phyloP scores from a whole-genome alignment of 139 green algal genomes.

The Tetradesmus lagerheimii region DNA sequence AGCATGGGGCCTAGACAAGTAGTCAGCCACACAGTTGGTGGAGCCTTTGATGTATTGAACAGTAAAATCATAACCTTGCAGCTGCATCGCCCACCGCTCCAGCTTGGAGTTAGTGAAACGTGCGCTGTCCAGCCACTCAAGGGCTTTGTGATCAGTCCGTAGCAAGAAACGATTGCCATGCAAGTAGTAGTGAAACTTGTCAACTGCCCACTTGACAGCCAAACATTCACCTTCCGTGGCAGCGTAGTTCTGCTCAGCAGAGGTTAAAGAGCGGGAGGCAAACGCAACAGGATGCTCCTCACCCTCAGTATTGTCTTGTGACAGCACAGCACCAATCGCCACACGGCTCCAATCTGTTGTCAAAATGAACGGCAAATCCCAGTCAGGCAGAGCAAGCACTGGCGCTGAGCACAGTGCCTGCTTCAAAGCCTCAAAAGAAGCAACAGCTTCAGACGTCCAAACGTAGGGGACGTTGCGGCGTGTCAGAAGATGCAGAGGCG shows the following conservation, averaged over 20 bases:
- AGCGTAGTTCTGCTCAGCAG: slow-evolving; percentile 48
- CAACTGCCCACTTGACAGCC: slow-evolving; percentile 43
- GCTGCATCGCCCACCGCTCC: slow-evolving; percentile 44
- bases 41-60: slow-evolving; percentile 42
- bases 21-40: slow-evolving; percentile 44
- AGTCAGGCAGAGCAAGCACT: slow-evolving; percentile 36
- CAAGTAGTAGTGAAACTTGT: slow-evolving; percentile 46
- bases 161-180: slow-evolving; percentile 39
- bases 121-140: slow-evolving; percentile 43
- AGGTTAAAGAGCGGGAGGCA: slow-evolving; percentile 12
- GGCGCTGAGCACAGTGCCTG: slow-evolving; percentile 22
- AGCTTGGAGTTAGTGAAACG: slow-evolving; percentile 49
- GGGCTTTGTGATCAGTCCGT: slow-evolving; percentile 39
- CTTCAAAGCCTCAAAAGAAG: slow-evolving; percentile 48
- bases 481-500: not conserved
- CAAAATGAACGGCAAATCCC: slow-evolving; percentile 38
- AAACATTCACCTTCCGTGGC: slow-evolving; percentile 49
- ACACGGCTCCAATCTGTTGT: slow-evolving; percentile 50
- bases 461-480: not conserved
- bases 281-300: slow-evolving; percentile 36
- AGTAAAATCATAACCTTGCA: slow-evolving; percentile 45
- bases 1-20: slow-evolving; percentile 13
- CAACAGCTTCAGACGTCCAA: slow-evolving; percentile 39
- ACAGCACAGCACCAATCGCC: slow-evolving; percentile 46
- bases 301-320: slow-evolving; percentile 7